Base-by-base conservation (phyloP, 208 protist genomes). In the Trypanosoma congolense region DNA sequence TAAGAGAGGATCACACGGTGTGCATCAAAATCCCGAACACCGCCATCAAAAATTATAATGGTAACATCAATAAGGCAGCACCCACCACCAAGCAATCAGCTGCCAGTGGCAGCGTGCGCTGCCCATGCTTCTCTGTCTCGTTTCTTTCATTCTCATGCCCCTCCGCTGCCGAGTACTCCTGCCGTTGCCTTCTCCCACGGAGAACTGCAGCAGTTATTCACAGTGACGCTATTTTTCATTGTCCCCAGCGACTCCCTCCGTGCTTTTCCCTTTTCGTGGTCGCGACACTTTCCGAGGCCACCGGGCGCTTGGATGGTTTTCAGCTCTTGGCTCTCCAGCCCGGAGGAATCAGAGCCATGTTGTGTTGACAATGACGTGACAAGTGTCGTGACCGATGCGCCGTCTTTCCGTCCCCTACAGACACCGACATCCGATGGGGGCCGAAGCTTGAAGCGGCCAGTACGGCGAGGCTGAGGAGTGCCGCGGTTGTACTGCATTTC, bases 221-320 rank as follows among this genome's bases (percentile, higher is more conserved):
- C 0, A 55, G 12, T 14, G 35, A n/a, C 56, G 36, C 14, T 21
- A 24, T 41, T 26, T 21, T 30, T 41, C 25, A 12, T n/a, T 9
- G n/a, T 46, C n/a, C 56, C 60, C n/a, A 68, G 61, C 2, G 28
- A 33, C 31, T 51, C 45, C 29, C 68, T 72, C 22, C 61, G 58
- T 22, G 6, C 9, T 12, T 12, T 38, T 38, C 12, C 12, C 12
- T 0, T 12, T 38, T 12, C 12, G 6, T 6, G 80, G 52, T 1
- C 80, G 63, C 1, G 75, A 68, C 29, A 87, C 80, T 51, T 87
- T 87, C 10, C 80, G 63, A 2, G 80, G 80, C 1, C 43, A 26
- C 65, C 59, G 22, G 79, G 75, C 1, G 74, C 75, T 10, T 79
- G 55, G 35, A 87, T 73, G 12, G 30, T 38, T 33, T 52, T 30